Percentiles rank a stretch among this genome's conserved stretches.
Conservation (phyloP, 225 moss, liverwort and hornwort species). For the Pseudoscleropodium purum region DNA sequence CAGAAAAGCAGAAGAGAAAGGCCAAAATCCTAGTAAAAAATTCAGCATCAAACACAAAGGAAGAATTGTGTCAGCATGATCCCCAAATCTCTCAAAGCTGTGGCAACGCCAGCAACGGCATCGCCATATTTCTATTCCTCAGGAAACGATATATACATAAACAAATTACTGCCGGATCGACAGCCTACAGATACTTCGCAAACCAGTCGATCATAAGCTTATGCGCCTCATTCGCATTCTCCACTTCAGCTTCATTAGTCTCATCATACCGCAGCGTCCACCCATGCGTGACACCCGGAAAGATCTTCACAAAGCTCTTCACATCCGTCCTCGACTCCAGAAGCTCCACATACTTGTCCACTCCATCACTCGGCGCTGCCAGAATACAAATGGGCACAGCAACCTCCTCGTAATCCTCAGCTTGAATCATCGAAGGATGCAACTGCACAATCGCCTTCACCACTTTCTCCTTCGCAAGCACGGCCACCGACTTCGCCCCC, state of each 20-base stretch:
- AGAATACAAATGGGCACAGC: slow-evolving; percentile 28
- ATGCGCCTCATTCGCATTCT: slow-evolving; percentile 46
- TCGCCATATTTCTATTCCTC: neutral
- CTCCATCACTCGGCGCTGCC: slow-evolving; percentile 14
- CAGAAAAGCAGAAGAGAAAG: neutral
- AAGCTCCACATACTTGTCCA: slow-evolving; percentile 19
- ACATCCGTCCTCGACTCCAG: slow-evolving; percentile 14
- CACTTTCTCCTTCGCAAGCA: slow-evolving; percentile 30
- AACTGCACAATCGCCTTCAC: slow-evolving; percentile 30
- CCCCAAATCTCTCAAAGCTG: neutral
- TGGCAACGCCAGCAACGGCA: neutral
- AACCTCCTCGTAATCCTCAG: slow-evolving; percentile 32
- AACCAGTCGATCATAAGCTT: slow-evolving; percentile 50
- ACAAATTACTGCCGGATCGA: neutral
- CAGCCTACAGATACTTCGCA: slow-evolving; percentile 30
- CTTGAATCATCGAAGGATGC: slow-evolving; percentile 28
- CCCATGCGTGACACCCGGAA: slow-evolving; percentile 44
- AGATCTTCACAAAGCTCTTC: slow-evolving; percentile 42
- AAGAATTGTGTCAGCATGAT: neutral
- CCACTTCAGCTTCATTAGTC: slow-evolving; percentile 17
- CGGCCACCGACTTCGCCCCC: slow-evolving; percentile 30
- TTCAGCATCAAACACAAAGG: neutral
- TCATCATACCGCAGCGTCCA: slow-evolving; percentile 48
- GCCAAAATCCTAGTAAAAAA: neutral
- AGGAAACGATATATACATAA: neutral